Conservation (phyloP, 1,139 yeast genomes). For the Kodamaea plutei region DNA sequence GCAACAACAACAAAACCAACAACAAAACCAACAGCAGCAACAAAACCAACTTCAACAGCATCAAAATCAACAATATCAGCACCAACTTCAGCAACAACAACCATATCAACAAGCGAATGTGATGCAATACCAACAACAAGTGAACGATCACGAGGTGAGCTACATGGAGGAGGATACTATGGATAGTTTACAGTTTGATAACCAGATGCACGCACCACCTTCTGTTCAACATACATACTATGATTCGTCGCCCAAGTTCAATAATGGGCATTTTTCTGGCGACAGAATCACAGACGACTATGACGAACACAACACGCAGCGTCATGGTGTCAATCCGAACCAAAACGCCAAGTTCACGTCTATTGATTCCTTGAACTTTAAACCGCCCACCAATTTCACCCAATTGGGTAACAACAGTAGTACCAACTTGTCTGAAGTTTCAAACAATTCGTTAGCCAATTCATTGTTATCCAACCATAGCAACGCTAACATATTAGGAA, state of each 20-base stretch:
- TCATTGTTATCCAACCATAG: slow-evolving; percentile 25
- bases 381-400: slow-evolving; percentile 44
- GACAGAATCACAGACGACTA: slow-evolving; percentile 13
- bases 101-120: slow-evolving; percentile 11
- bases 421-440: slow-evolving; percentile 36
- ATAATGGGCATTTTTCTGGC: slow-evolving; percentile 15
- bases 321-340: slow-evolving; percentile 5
- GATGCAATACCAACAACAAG: slow-evolving; percentile 12
- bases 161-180: slow-evolving; percentile 42
- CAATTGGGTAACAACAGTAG: slow-evolving; percentile 39
- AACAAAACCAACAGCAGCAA: slow-evolving; percentile 10
- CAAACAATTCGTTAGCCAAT: slow-evolving; percentile 22
- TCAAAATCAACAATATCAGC: slow-evolving; percentile 9
- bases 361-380: slow-evolving; percentile 37
- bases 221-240: slow-evolving; percentile 9
- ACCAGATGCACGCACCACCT: slow-evolving; percentile 6
- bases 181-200: slow-evolving; percentile 11
- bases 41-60: slow-evolving; percentile 11
- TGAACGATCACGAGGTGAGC: slow-evolving; percentile 25
- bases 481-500: slow-evolving; percentile 11
- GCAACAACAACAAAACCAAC: slow-evolving; percentile 11
- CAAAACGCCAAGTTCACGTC: slow-evolving; percentile 27
- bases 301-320: slow-evolving; percentile 9
- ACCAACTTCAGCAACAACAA: slow-evolving; percentile 12
- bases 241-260: slow-evolving; percentile 25